Evolutionary conservation across 805 yeast genomes (phyloP), one percentile per base, ranked within the genome.

Genomic region (Jamesozyma spencerorum): DNA sequence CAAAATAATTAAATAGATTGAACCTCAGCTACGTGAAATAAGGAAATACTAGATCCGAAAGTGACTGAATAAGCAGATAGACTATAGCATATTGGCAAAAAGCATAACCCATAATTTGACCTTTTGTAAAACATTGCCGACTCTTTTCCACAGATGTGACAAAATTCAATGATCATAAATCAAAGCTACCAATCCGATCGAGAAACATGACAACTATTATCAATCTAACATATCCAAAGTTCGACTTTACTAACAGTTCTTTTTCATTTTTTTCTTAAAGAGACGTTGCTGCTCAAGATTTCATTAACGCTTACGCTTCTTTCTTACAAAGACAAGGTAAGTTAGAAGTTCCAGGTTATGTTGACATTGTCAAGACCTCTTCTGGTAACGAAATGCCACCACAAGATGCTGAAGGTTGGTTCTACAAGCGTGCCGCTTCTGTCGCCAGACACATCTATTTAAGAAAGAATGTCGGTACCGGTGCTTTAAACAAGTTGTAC

Each of bases 231-330:
- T 24, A 24, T 24, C 11, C 11, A 8, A 8, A 24, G 7, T 11
- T 24, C 11, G 7, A 11, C n/a, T n/a, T 27, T 30, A 30, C 33
- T 30, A 30, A 30, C 33, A 30, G 15, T 30, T 30, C 6, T n/a
- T 8, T 15, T 30, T 30, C n/a, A 32, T 32, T 12, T 33, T 26
- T 28, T 38, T 31, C 2, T 40, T 62, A 61, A 64, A 87, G 96
- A 84, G 98, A 92, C 97, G 98, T 92, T 75, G 96, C 97, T 76
- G 98, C 98, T 74, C 97, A 92, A 84, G 94, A 85, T 59, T 92
- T 92, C 79, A 90, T 92, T 75, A 87, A 86, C 79, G 95, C 97
- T 75, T 92, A 92, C 81, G 97, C 98, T 66, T 85, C 85, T 70
- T 92, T 92, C 85, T 85, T 92, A 75, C 97, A 92, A 80, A 87